Conservation (phyloP, 1,139 yeast species). For the Saccharomyces hybrid region DNA sequence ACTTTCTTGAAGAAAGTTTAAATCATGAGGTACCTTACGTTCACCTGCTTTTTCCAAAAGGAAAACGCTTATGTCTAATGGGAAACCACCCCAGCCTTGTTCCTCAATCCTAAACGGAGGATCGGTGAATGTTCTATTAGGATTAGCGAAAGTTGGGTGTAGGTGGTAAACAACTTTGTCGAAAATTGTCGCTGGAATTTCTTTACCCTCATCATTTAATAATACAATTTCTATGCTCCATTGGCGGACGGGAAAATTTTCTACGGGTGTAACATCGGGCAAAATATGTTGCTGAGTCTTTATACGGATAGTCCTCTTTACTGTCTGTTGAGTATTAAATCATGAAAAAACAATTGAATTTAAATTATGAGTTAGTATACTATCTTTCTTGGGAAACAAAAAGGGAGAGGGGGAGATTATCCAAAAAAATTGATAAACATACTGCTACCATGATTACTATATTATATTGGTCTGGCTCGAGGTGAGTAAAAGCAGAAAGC, state of each 20-base stretch:
- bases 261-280: constrained; percentile 80
- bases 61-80: constrained; percentile 71
- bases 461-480: not conserved
- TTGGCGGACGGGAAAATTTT: constrained; percentile 89
- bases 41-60: constrained; percentile 85
- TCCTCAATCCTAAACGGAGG: constrained; percentile 88
- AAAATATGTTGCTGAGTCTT: constrained; percentile 80
- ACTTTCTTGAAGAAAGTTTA: constrained; percentile 72
- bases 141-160: constrained; percentile 92
- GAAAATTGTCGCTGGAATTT: constrained; percentile 77
- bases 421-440: constrained; percentile 2
- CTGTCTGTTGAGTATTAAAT: constrained; percentile 34
- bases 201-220: constrained; percentile 74
- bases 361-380: constrained; percentile 3
- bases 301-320: constrained; percentile 81
- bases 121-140: constrained; percentile 69
- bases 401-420: not conserved
- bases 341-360: not conserved
- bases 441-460: constrained; percentile 8
- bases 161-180: constrained; percentile 89
- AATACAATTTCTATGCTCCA: constrained; percentile 78
- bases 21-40: constrained; percentile 76
- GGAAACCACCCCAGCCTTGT: constrained; percentile 98
- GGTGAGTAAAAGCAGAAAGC: not conserved
- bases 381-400: not conserved